Conservation (phyloP, 192 early-diverging fungal species). For the Entomortierella lignicola region DNA sequence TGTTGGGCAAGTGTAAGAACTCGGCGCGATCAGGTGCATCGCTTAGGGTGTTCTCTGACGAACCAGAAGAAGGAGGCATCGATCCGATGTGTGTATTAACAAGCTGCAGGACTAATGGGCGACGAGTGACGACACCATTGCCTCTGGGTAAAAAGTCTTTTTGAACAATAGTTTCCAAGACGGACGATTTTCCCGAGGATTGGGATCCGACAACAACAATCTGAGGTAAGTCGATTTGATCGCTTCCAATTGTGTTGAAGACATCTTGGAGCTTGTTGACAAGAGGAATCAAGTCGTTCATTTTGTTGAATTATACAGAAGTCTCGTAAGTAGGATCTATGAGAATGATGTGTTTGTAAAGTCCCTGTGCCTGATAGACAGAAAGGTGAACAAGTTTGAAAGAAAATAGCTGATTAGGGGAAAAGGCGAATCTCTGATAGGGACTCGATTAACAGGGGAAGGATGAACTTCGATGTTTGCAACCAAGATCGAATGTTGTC, state of each 20-base stretch:
- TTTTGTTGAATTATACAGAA: conserved; percentile 31
- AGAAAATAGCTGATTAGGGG: neutral
- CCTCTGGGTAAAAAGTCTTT: conserved; percentile 97
- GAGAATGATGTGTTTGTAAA: neutral
- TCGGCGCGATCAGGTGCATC: conserved; percentile 58
- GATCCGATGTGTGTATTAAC: conserved; percentile 63
- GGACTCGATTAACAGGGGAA: neutral
- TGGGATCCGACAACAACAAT: conserved; percentile 92
- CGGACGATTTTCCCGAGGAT: conserved; percentile 95
- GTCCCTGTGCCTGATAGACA: conserved; percentile 9
- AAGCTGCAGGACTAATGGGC: conserved; percentile 85
- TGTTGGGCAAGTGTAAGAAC: conserved; percentile 81
- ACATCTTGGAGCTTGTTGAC: conserved; percentile 87
- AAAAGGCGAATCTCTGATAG: neutral
- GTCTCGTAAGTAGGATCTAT: conserved; percentile 3
- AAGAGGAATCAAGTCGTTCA: conserved; percentile 86
- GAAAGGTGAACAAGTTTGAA: neutral
- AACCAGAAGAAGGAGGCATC: conserved; percentile 22
- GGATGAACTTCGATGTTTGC: too few relatives aligned
- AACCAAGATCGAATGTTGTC: too few relatives aligned
- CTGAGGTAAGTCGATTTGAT: conserved; percentile 83
- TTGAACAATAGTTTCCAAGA: conserved; percentile 98
- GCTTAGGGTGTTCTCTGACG: conserved; percentile 40
- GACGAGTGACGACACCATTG: conserved; percentile 85
- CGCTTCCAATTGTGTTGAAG: conserved; percentile 78